Conservation (phyloP, 2,329 filamentous ascomycete genomes). For the Leptographium wingfieldii region DNA sequence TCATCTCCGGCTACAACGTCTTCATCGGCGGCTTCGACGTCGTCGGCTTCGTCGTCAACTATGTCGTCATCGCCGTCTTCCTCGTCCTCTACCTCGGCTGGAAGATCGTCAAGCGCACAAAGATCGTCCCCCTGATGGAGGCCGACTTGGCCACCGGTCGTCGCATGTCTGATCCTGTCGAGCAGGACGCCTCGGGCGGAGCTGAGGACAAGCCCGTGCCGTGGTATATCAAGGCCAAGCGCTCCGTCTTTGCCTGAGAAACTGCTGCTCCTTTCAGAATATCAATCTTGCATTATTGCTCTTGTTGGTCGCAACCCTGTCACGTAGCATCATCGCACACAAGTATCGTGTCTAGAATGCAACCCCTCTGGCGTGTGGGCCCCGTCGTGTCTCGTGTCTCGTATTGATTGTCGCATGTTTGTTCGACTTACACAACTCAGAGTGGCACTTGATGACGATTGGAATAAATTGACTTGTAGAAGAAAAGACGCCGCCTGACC, state of each 20-base stretch:
- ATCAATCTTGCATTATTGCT: too few relatives aligned
- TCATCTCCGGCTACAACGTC: slow-evolving; percentile 56
- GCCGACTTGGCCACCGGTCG: slow-evolving; percentile 42
- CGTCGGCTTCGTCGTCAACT: slow-evolving; percentile 48
- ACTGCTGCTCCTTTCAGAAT: too few relatives aligned
- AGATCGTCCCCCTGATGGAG: slow-evolving; percentile 33
- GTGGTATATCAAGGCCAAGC: not conserved
- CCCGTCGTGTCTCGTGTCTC: too few relatives aligned
- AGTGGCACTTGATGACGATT: not conserved
- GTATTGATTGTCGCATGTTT: not conserved
- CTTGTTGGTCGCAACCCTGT: too few relatives aligned
- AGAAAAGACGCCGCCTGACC: not conserved
- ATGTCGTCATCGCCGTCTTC: slow-evolving; percentile 53
- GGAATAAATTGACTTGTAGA: not conserved
- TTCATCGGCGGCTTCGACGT: slow-evolving; percentile 48
- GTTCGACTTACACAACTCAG: not conserved
- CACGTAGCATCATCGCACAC: too few relatives aligned
- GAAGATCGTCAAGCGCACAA: slow-evolving; percentile 39
- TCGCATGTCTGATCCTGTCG: slow-evolving; percentile 19
- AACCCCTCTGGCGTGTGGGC: too few relatives aligned
- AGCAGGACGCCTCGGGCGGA: not conserved
- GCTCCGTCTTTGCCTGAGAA: not conserved
- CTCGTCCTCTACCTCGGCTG: slow-evolving; percentile 45
- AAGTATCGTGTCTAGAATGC: too few relatives aligned
- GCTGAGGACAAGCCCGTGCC: not conserved